A percentile compares a stretch with the other conserved stretches of the same genome.
These are phyloP conservation scores for Camellia lanceoleosa DNA, from an alignment of 148 eudicot genomes.

Conservation along the genomic window DNA sequence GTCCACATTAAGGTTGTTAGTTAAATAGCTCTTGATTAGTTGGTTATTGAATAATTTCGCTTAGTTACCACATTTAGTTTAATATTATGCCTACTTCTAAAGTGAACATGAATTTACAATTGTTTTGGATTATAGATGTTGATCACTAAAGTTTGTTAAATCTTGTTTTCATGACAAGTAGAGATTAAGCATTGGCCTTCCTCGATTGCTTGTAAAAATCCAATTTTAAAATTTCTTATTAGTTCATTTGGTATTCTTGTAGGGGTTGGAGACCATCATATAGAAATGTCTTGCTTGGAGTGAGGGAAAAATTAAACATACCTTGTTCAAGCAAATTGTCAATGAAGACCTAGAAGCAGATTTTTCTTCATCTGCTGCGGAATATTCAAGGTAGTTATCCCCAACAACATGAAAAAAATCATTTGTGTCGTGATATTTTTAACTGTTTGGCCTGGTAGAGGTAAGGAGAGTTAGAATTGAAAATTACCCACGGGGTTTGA, in stretches of 20 bases:
- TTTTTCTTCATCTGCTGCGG: constrained; percentile 73
- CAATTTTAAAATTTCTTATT: neutral
- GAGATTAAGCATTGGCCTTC: constrained; percentile 2
- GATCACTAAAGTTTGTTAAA: neutral
- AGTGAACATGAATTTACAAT: neutral
- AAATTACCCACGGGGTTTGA: neutral
- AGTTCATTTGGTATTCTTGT: constrained; percentile 16
- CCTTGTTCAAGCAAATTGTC: constrained; percentile 75
- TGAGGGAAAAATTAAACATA: constrained; percentile 67
- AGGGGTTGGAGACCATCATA: constrained; percentile 99
- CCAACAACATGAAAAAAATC: neutral
- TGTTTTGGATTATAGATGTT: constrained; percentile 2
- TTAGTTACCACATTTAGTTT: neutral
- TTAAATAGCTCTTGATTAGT: neutral
- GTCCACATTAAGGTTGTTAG: constrained; percentile 70
- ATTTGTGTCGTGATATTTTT: neutral
- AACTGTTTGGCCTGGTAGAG: neutral
- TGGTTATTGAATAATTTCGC: neutral
- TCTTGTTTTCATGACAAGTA: neutral
- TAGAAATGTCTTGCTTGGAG: constrained; percentile 76
- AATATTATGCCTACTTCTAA: neutral
- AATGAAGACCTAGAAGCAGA: constrained; percentile 86
- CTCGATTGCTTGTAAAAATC: neutral
- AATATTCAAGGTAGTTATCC: constrained; percentile 57
- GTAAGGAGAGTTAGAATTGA: neutral